Evolutionary conservation across 345 rosid genomes (phyloP), one percentile per base, ranked within the genome.

Genomic region (Lepidium didymum): DNA sequence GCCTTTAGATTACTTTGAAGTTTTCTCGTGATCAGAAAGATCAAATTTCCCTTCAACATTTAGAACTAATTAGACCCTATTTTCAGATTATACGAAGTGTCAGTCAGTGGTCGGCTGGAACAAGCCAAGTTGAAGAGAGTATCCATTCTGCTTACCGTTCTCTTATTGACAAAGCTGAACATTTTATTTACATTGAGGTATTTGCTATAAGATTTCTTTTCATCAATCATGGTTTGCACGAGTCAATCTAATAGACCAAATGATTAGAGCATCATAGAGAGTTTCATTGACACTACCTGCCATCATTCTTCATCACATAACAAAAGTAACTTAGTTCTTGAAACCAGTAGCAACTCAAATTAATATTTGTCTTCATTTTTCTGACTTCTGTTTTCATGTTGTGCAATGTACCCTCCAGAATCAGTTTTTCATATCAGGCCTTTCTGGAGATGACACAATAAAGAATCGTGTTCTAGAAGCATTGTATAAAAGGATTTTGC

Each of bases 51-150:
- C 40, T 43, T 47, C 23, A 75, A 50, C 55, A 33, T 56, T 35
- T 56, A 64, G 31, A 53, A 50, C 71, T 75, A 56, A 67, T 44
- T 74, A 18, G 21, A 52, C 57, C 57, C 65, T 49, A 19, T 54
- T 83, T 78, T 57, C 90, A 91, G 99, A 83, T 95, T 68, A 77
- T 91, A 78, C 82, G 99, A 84, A 95, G 99, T 81, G 99, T 89
- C 75, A 95, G 98, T 75, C 98, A 91, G 73, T 91, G 99, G 99
- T 95, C 98, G 67, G 94, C 98, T 51, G 99, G 99, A 81, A 91
- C 98, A 62, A 85, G 97, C 83, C 99, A 89, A 82, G 72, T 79
- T 58, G 98, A 95, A 79, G 97, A 91, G 74, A 91, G 97, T 83
- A 85, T 91, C 80, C 99, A 91, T 78, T 76, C 86, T 77, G 94